Percentiles rank a stretch among this genome's conserved stretches.
phyloP scores from a whole-genome alignment of 306 rosid genomes.

The Hippophae gyantsensis region DNA sequence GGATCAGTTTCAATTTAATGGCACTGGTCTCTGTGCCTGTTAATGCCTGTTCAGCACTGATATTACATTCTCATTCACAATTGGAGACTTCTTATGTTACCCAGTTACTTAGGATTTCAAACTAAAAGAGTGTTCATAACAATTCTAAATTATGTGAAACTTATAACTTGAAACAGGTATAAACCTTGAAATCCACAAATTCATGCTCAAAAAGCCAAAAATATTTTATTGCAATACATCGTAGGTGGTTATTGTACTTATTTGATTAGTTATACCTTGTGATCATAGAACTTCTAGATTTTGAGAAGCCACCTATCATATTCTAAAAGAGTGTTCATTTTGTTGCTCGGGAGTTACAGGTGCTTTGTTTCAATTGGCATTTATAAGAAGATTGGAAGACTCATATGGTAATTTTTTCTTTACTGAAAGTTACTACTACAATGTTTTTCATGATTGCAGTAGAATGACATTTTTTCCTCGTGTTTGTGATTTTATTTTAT shows the following conservation, averaged over 20 bases:
- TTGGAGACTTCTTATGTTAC: no score
- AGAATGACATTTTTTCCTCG: background rate
- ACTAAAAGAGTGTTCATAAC: no score
- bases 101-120: no score
- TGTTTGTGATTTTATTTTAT: background rate
- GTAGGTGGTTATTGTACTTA: background rate
- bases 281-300: background rate
- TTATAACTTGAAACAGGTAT: no score
- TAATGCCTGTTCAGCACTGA: no score
- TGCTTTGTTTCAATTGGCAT: constrained; percentile 84
- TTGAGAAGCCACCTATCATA: background rate
- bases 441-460: constrained; percentile 1
- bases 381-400: constrained; percentile 74
- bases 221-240: background rate
- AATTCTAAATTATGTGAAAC: no score
- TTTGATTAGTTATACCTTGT: constrained; percentile 1
- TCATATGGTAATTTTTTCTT: constrained; percentile 50
- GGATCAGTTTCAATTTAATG: no score
- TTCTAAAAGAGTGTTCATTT: background rate
- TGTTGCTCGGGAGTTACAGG: constrained; percentile 41
- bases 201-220: background rate
- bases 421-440: no score
- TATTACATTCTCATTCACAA: no score
- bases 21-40: no score
- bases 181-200: background rate